Evolutionary conservation across 768 basidiomycete genomes (phyloP).

Genomic region (Podaxis carcinomalis): DNA sequence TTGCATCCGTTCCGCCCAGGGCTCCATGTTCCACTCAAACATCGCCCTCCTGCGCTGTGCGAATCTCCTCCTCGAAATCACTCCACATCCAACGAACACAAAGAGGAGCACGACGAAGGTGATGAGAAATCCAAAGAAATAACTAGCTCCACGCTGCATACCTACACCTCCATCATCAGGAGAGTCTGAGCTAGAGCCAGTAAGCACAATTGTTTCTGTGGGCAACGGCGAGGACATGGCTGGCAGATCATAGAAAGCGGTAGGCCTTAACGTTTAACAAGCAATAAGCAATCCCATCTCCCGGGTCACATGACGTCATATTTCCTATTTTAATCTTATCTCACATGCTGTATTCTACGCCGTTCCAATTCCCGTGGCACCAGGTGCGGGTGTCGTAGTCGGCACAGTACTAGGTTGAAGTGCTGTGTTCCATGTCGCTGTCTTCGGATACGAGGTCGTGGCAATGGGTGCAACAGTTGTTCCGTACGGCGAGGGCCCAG

Average conservation of each 20-base stretch:
- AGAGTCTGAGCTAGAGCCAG: background rate
- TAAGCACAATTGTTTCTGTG: constrained; percentile 5
- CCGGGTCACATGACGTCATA: constrained; percentile 10
- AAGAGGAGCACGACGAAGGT: constrained; percentile 44
- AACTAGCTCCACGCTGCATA: constrained; percentile 32
- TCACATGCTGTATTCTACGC: background rate
- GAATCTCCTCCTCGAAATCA: constrained; percentile 41
- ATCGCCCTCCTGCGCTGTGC: constrained; percentile 22
- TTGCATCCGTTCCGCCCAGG: constrained; percentile 3
- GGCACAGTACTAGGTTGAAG: constrained; percentile 43
- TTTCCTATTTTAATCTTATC: background rate
- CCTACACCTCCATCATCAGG: background rate
- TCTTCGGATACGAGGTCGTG: constrained; percentile 38
- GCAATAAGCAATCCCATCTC: background rate
- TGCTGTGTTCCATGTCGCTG: constrained; percentile 48
- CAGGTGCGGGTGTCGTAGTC: constrained; percentile 24
- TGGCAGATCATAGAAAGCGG: background rate
- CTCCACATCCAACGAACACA: constrained; percentile 47
- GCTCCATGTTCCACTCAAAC: constrained; percentile 17
- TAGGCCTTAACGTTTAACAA: too few species aligned
- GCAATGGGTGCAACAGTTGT: constrained; percentile 35
- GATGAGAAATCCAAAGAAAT: constrained; percentile 52
- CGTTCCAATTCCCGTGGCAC: background rate
- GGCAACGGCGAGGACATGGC: constrained; percentile 4
- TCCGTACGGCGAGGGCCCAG: constrained; percentile 42